A percentile compares a stretch with the other conserved stretches of the same genome.
Evolutionary conservation across 2,329 filamentous ascomycete genomes (phyloP).

Genomic region (Ophiostoma sp.): DNA sequence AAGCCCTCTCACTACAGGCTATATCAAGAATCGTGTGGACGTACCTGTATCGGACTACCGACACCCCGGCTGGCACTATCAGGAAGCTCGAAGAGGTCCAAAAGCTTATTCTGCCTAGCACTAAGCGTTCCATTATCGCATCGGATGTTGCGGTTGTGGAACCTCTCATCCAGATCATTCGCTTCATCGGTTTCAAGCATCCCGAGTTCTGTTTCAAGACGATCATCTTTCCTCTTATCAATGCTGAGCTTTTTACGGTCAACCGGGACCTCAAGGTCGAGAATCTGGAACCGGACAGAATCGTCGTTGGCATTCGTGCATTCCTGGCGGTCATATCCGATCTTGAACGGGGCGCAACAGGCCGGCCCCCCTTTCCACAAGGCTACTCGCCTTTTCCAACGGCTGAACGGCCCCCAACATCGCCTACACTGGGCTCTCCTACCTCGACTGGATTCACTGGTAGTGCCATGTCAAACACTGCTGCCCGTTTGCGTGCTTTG

Average conservation of each 20-base stretch:
- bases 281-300: constrained; percentile 89
- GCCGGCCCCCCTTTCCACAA: constrained; percentile 76
- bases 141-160: constrained; percentile 81
- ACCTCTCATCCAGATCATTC: constrained; percentile 85
- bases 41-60: constrained; percentile 79
- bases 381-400: constrained; percentile 40
- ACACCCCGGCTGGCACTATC: constrained; percentile 60
- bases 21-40: constrained; percentile 90
- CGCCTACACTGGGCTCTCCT: constrained; percentile 44
- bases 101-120: constrained; percentile 72
- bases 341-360: constrained; percentile 74
- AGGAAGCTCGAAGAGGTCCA: constrained; percentile 88
- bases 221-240: constrained; percentile 92
- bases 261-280: constrained; percentile 78
- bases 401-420: constrained; percentile 44
- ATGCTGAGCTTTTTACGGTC: constrained; percentile 77
- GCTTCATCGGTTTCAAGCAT: constrained; percentile 88
- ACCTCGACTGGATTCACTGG: constrained; percentile 21
- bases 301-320: constrained; percentile 93
- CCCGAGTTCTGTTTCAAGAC: constrained; percentile 89
- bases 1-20: constrained; percentile 77
- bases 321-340: constrained; percentile 92
- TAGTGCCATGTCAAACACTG: not conserved
- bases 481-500: not conserved
- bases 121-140: constrained; percentile 73